Evolutionary conservation across 202 grass and related monocot genomes (phyloP), one percentile per base, ranked within the genome.

Genomic region (Cymbopogon flexuosus): DNA sequence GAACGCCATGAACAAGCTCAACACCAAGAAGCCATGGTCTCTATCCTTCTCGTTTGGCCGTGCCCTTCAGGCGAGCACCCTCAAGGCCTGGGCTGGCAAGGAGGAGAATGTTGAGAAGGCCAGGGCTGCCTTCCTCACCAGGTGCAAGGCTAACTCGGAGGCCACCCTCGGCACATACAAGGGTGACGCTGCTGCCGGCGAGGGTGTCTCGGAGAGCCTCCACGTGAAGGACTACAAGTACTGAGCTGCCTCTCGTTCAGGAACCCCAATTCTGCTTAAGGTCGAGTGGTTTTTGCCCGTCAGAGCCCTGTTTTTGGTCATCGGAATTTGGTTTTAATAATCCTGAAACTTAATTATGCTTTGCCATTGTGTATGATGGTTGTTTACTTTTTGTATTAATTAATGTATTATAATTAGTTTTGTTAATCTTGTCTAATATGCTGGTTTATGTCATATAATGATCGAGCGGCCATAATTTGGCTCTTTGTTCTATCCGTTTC

Each of bases 161-260:
- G 86, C 86, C 0, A 88, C 86, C 22, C 68, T 88, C 0, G 86
- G 86, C 2, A 79, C 80, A 10, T 88, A 88, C 8, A 47, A 41
- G 5, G 75, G 86, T 42, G 80, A 83, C 65, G 86, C 80, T 57
- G 68, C 80, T 0, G 72, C 51, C 0, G 80, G 75, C 2, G 86
- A 83, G 58, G 80, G 80, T 3, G 86, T 79, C 49, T 78, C 67
- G 0, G 86, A 83, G 80, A 88, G 86, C 86, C 87, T 94, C 35
- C 89, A 94, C 59, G 92, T 94, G 40, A 94, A 94, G 92, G 89
- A 83, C 57, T 94, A 94, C 86, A 94, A 89, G 81, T 94, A 94
- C 85, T 94, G 69, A 91, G 80, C 56, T 64, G 61, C 56, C 47
- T 79, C 34, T 45, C 15, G 19, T 40, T 83, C 65, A 59, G 54